phyloP scores from a whole-genome alignment of 2,329 filamentous ascomycete genomes.

The Nakataea oryzae region DNA sequence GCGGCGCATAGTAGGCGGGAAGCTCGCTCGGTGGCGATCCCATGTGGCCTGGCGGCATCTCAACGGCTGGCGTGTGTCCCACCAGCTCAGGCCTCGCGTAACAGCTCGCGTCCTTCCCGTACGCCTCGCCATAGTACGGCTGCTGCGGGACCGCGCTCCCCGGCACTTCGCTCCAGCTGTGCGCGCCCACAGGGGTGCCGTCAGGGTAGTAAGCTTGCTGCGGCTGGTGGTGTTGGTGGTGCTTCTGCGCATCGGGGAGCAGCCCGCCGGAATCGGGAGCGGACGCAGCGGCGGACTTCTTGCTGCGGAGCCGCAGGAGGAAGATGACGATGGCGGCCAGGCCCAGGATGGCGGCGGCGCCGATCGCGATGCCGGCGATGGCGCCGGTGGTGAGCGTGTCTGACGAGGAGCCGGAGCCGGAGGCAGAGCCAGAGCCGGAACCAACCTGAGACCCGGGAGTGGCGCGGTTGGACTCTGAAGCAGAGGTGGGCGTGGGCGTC shows the following conservation, averaged over 20 bases:
- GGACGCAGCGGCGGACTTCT: not conserved
- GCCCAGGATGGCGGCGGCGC: not conserved
- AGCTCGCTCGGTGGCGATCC: not conserved
- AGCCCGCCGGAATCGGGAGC: not conserved
- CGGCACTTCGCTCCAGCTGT: not conserved
- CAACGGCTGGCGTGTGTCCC: not conserved
- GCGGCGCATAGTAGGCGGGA: not conserved
- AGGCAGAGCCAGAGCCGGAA: not conserved
- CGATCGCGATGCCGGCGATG: not conserved
- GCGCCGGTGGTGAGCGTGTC: not conserved
- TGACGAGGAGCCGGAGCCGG: not conserved
- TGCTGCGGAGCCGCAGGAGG: constrained; percentile 5
- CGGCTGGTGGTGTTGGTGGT: not conserved
- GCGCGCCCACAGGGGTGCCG: not conserved
- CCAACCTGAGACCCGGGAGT: not conserved
- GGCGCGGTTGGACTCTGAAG: not conserved
- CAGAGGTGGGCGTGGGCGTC: not conserved
- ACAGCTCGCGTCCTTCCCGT: not conserved
- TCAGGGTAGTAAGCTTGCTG: not conserved
- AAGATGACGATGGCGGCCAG: constrained; percentile 4
- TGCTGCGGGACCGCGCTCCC: not conserved
- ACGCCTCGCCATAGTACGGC: not conserved
- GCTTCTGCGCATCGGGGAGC: no score
- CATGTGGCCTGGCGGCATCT: not conserved
- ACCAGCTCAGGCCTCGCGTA: not conserved